phyloP scores from a whole-genome alignment of 257 asterid species.

The Paulownia fortunei region DNA sequence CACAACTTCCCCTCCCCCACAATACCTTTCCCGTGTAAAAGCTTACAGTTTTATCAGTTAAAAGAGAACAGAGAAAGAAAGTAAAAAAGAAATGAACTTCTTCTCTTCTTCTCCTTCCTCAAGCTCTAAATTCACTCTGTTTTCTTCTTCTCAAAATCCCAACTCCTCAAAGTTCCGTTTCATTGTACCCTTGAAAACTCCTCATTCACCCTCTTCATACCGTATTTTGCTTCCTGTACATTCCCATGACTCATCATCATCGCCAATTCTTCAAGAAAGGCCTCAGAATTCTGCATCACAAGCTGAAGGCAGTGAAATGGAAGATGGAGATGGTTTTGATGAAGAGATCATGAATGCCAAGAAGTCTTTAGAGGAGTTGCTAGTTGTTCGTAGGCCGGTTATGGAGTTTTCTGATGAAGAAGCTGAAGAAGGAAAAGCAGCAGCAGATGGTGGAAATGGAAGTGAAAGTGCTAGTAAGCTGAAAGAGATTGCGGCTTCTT shows the following conservation, averaged over 20 bases:
- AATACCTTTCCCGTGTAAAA: constrained; percentile 9
- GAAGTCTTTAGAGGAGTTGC: constrained; percentile 80
- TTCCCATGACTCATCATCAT: constrained; percentile 61
- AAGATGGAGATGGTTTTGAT: constrained; percentile 43
- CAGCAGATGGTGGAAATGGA: constrained; percentile 24
- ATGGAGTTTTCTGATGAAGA: constrained; percentile 53
- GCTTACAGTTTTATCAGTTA: constrained; percentile 34
- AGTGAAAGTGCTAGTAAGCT: constrained; percentile 7
- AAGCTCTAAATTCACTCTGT: constrained; percentile 59
- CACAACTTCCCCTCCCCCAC: background rate
- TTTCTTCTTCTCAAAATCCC: constrained; percentile 56
- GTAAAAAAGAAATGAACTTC: constrained; percentile 49
- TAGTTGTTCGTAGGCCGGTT: constrained; percentile 82
- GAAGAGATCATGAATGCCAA: constrained; percentile 72
- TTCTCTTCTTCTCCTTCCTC: constrained; percentile 65
- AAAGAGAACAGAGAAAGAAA: background rate
- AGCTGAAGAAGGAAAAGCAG: constrained; percentile 29
- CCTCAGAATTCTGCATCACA: constrained; percentile 39
- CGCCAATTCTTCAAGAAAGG: constrained; percentile 69
- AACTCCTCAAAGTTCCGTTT: constrained; percentile 52
- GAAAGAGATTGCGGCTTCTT: constrained; percentile 28
- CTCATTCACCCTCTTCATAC: constrained; percentile 37
- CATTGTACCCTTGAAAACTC: constrained; percentile 45
- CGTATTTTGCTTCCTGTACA: constrained; percentile 43
- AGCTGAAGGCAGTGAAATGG: constrained; percentile 33